Evolutionary conservation across 23 red algal species (phyloP).

Genomic region (Gracilaria gracilis): DNA sequence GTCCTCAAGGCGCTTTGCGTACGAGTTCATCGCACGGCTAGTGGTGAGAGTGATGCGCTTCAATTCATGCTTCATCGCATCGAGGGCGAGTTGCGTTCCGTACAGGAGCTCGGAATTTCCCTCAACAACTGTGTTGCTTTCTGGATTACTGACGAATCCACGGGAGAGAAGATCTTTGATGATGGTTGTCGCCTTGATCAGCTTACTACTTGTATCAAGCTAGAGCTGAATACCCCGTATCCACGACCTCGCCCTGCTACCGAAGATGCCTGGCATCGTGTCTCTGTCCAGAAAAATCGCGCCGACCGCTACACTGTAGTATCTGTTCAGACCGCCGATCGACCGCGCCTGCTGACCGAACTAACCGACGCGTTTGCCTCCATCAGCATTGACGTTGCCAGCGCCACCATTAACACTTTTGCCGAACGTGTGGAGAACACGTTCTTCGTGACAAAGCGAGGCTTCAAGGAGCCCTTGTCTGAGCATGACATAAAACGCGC

Average conservation of each 20-base stretch:
- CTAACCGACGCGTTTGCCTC: conserved; percentile 31
- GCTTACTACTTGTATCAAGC: conserved; percentile 60
- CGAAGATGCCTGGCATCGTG: conserved; percentile 62
- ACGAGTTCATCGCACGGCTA: conserved; percentile 50
- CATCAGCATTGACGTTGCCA: conserved; percentile 49
- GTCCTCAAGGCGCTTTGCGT: conserved; percentile 73
- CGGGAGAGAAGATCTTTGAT: conserved; percentile 71
- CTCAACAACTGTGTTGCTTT: conserved; percentile 67
- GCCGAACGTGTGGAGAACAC: conserved; percentile 62
- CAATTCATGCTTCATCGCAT: conserved; percentile 58
- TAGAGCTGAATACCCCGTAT: conserved; percentile 71
- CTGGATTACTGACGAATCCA: conserved; percentile 62
- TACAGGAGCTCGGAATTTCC: conserved; percentile 39
- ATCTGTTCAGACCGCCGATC: conserved; percentile 76
- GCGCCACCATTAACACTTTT: conserved; percentile 65
- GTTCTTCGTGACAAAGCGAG: conserved; percentile 70
- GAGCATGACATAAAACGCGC: conserved; percentile 39
- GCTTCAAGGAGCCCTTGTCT: conserved; percentile 64
- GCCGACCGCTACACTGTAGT: conserved; percentile 63
- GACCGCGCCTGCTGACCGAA: conserved; percentile 59
- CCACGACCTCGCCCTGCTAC: conserved; percentile 52
- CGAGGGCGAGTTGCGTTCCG: conserved; percentile 66
- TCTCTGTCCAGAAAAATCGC: conserved; percentile 66
- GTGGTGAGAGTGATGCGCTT: conserved; percentile 49
- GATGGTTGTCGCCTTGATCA: conserved; percentile 57